Evolutionary conservation across 371 early-diverging fungal genomes (phyloP).

Genomic region (Entomophthora muscae): DNA sequence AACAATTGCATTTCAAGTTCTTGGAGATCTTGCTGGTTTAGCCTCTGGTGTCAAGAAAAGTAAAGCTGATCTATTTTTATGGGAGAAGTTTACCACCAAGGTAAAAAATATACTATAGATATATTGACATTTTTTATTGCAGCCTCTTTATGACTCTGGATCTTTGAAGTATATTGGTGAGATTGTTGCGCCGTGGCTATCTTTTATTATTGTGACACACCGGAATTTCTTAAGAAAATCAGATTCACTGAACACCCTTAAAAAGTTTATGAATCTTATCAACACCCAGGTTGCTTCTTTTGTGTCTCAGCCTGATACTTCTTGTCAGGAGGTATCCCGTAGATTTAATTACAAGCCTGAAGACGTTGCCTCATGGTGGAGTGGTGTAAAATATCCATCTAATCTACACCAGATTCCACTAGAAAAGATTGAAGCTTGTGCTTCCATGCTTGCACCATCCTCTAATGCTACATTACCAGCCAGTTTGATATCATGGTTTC

Average conservation of each 20-base stretch:
- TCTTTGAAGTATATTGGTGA: conserved; percentile 1
- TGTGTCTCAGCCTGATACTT: not conserved
- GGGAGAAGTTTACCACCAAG: conserved; percentile 2
- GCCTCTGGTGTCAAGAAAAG: not conserved
- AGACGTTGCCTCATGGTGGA: conserved; percentile 1
- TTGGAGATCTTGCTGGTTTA: not conserved
- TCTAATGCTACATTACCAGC: not conserved
- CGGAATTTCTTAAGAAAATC: not conserved
- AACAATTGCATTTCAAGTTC: not conserved
- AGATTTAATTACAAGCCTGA: not conserved
- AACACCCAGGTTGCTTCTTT: not conserved
- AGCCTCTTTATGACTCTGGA: not conserved
- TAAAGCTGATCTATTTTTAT: conserved; percentile 1
- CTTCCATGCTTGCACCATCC: not conserved
- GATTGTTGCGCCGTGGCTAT: conserved; percentile 1
- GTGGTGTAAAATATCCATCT: not conserved
- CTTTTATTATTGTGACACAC: conserved; percentile 1
- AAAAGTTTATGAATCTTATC: not conserved
- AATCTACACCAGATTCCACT: not conserved
- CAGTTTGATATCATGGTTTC: not conserved
- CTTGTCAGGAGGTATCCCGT: not conserved
- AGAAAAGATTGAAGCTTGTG: not conserved
- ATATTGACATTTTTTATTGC: too few species aligned
- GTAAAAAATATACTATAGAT: not conserved
- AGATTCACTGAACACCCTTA: not conserved